A percentile compares a stretch with the other conserved stretches of the same genome.
These are phyloP conservation scores for Cordyceps pruinosa DNA, from an alignment of 2,329 filamentous ascomycete genomes.

Conservation along the genomic window DNA sequence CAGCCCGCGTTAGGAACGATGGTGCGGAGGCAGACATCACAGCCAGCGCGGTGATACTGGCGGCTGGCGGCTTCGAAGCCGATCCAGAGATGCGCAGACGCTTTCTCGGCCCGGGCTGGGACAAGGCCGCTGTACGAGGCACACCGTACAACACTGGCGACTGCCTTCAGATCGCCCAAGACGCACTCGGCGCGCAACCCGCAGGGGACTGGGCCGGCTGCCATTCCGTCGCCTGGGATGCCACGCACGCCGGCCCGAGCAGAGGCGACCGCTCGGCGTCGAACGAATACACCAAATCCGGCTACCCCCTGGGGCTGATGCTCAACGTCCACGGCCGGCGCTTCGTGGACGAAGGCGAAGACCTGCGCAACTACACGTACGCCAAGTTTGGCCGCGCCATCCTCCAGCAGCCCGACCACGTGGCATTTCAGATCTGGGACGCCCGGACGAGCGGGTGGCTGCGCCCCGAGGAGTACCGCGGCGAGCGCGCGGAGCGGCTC, in stretches of 20 bases:
- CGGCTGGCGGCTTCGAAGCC: constrained; percentile 59
- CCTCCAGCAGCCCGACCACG: constrained; percentile 47
- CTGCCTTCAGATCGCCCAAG: constrained; percentile 45
- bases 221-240: constrained; percentile 60
- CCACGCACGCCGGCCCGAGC: constrained; percentile 43
- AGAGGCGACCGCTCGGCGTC: constrained; percentile 51
- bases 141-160: constrained; percentile 60
- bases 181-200: constrained; percentile 41
- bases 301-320: constrained; percentile 61
- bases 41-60: constrained; percentile 41
- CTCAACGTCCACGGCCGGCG: constrained; percentile 51
- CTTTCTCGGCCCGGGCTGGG: constrained; percentile 53
- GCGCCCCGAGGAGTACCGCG: constrained; percentile 54
- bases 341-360: constrained; percentile 61
- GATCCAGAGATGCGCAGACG: constrained; percentile 49
- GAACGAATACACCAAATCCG: constrained; percentile 63
- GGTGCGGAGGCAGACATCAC: constrained; percentile 24
- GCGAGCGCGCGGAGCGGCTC: constrained; percentile 49
- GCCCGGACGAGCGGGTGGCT: constrained; percentile 44
- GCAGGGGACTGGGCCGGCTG: constrained; percentile 58
- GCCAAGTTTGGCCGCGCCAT: constrained; percentile 59
- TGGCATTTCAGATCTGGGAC: constrained; percentile 62
- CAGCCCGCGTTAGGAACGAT: constrained; percentile 27
- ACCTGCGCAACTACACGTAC: constrained; percentile 61
- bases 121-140: constrained; percentile 53